Evolutionary conservation across 1,139 yeast genomes (phyloP), one percentile per base, ranked within the genome.

Genomic region (Yamadazyma atmosphaerica): DNA sequence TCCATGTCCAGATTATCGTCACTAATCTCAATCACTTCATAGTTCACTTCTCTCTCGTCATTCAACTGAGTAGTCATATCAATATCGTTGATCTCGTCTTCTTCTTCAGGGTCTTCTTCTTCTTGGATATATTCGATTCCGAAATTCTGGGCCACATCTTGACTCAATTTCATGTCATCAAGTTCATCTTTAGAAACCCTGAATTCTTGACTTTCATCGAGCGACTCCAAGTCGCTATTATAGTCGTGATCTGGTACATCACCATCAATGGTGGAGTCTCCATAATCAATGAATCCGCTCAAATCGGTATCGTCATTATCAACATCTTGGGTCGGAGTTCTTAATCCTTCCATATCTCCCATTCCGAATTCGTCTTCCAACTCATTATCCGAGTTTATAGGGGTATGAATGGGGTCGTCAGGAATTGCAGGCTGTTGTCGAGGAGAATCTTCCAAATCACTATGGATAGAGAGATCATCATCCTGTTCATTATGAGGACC

Each of bases 351-450:
- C 71, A 68, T 58, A 36, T 62, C 55, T 9, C 55, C 55, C 15
- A 60, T 66, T 2, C 76, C 77, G 44, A 71, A 69, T 32, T 69
- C 59, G 41, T 72, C 76, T 40, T 70, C 76, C 4, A 47, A 52
- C 8, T 64, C 69, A 12, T 53, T 21, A 9, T 28, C 31, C 4
- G 31, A 28, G 21, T 28, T 15, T 4, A 28, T 16, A 28, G 31
- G 31, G 7, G 31, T 33, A 14, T 34, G 22, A 4, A 21, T 10
- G 31, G 34, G 33, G 22, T n/a, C n/a, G n/a, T n/a, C n/a, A n/a
- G n/a, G n/a, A n/a, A n/a, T n/a, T n/a, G n/a, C n/a, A n/a, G n/a
- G n/a, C n/a, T n/a, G n/a, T n/a, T n/a, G n/a, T n/a, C n/a, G n/a
- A n/a, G n/a, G n/a, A n/a, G n/a, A n/a, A n/a, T n/a, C n/a, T n/a